These are phyloP conservation scores for Populus alba DNA, from an alignment of 345 rosid species.

Conservation along the genomic window DNA sequence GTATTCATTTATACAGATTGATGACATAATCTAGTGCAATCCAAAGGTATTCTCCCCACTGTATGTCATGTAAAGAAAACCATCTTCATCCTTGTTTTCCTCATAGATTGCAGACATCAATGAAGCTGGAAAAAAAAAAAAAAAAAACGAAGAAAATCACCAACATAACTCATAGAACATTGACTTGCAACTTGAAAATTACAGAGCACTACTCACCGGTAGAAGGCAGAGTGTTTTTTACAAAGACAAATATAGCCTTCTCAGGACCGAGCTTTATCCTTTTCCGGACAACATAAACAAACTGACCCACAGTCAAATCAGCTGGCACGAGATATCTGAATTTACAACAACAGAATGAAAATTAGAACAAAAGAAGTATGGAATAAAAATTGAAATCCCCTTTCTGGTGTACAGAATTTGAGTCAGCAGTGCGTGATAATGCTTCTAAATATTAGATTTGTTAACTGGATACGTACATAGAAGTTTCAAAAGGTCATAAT, in stretches of 20 bases:
- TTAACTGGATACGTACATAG: too few species aligned
- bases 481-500: background rate
- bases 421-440: background rate
- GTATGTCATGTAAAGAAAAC: slow-evolving; percentile 73
- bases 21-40: slow-evolving; percentile 4
- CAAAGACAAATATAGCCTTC: slow-evolving; percentile 70
- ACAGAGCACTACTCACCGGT: slow-evolving; percentile 39
- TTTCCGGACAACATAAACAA: slow-evolving; percentile 74
- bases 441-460: background rate
- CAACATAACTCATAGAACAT: background rate
- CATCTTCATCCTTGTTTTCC: slow-evolving; percentile 70
- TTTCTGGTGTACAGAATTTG: background rate
- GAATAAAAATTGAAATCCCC: background rate
- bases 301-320: slow-evolving; percentile 72
- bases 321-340: slow-evolving; percentile 75
- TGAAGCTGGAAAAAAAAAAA: slow-evolving; percentile 44
- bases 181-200: background rate
- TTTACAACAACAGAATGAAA: background rate
- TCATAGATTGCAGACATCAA: slow-evolving; percentile 62
- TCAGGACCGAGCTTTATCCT: slow-evolving; percentile 75
- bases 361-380: background rate
- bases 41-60: slow-evolving; percentile 83
- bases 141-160: slow-evolving; percentile 1
- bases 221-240: slow-evolving; percentile 61
- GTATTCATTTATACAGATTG: slow-evolving; percentile 44